These are phyloP conservation scores for Coemansia sp. DNA, from an alignment of 192 early-diverging fungal species.

Conservation along the genomic window DNA sequence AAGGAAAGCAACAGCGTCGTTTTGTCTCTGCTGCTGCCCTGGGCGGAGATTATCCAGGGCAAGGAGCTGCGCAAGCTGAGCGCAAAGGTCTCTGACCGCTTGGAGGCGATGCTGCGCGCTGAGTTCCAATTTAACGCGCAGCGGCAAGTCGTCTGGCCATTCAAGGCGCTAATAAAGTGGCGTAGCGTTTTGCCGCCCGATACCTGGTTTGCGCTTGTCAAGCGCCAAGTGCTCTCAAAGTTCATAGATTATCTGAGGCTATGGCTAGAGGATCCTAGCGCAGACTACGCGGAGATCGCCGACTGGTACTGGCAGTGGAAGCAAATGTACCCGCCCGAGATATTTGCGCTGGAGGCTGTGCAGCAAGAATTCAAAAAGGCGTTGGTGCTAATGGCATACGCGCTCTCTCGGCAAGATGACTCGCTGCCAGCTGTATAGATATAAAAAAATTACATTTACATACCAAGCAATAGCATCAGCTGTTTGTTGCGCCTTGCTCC, in stretches of 20 bases:
- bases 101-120: conserved; percentile 24
- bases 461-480: background rate
- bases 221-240: conserved; percentile 12
- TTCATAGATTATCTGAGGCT: conserved; percentile 31
- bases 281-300: conserved; percentile 48
- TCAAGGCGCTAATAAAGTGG: conserved; percentile 39
- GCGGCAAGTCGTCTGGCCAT: conserved; percentile 34
- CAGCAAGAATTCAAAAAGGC: conserved; percentile 31
- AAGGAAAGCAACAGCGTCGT: conserved; percentile 27
- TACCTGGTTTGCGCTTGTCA: conserved; percentile 24
- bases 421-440: background rate
- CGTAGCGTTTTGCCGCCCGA: conserved; percentile 22
- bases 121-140: conserved; percentile 31
- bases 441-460: background rate
- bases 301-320: conserved; percentile 55
- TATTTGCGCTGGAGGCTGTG: conserved; percentile 17
- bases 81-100: conserved; percentile 14
- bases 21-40: conserved; percentile 21
- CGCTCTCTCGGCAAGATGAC: conserved; percentile 4
- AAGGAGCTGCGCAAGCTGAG: conserved; percentile 29
- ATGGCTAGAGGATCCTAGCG: conserved; percentile 38
- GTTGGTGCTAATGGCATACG: conserved; percentile 36
- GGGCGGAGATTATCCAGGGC: conserved; percentile 31
- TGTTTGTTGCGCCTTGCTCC: background rate
- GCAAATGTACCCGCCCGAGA: conserved; percentile 26